phyloP scores from a whole-genome alignment of 129 eudicot species.

The Artemisia annua region DNA sequence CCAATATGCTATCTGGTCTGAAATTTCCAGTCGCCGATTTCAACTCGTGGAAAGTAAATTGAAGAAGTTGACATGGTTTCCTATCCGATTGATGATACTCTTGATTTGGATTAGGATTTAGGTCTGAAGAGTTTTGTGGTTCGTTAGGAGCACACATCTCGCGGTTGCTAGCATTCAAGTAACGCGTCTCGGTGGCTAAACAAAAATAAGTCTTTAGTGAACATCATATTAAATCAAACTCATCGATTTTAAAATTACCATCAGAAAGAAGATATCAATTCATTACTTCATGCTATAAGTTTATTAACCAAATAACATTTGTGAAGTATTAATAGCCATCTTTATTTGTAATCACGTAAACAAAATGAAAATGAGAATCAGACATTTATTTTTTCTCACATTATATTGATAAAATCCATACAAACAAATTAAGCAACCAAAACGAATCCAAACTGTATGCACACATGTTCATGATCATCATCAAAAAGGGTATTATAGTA shows the following conservation, averaged over 20 bases:
- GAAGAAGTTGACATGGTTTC: constrained; percentile 66
- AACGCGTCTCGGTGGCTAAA: constrained; percentile 87
- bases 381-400: neutral
- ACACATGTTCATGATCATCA: neutral
- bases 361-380: neutral
- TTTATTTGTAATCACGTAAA: neutral
- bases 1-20: constrained; percentile 92
- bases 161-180: constrained; percentile 90
- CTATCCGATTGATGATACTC: constrained; percentile 42
- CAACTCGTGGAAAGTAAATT: constrained; percentile 73
- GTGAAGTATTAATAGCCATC: neutral
- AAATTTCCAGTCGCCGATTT: constrained; percentile 92
- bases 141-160: constrained; percentile 93
- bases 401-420: no score
- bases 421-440: neutral
- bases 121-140: constrained; percentile 58
- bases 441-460: neutral
- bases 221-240: no score
- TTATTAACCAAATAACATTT: neutral
- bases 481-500: neutral
- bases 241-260: no score
- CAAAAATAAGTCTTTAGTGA: neutral
- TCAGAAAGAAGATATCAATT: neutral
- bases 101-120: constrained; percentile 32
- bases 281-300: neutral